These are phyloP conservation scores for Alternaria gansuensis DNA, from an alignment of 2,329 filamentous ascomycete species.

Conservation along the genomic window DNA sequence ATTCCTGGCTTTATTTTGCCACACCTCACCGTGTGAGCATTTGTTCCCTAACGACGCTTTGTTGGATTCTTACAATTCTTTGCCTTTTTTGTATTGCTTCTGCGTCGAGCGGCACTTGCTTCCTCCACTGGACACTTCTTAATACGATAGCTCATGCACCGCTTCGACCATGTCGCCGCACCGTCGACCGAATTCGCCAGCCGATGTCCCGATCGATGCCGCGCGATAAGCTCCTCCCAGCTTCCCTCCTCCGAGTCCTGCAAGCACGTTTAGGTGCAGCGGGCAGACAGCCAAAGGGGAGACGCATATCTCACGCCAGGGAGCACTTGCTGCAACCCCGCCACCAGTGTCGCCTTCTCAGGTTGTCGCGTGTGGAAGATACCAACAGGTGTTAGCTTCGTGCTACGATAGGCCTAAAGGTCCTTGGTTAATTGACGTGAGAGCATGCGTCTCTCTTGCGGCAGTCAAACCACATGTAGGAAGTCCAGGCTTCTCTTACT, in stretches of 20 bases:
- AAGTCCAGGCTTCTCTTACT: constrained; percentile 21
- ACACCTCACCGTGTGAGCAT: constrained; percentile 1
- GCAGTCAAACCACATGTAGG: constrained; percentile 29
- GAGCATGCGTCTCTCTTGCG: constrained; percentile 29
- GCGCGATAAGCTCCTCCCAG: constrained; percentile 3
- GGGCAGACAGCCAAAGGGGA: constrained; percentile 23
- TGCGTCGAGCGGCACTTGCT: not conserved
- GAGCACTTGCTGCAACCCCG: constrained; percentile 30
- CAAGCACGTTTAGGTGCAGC: constrained; percentile 19
- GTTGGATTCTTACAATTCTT: constrained; percentile 5
- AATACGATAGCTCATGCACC: not conserved
- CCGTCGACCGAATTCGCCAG: constrained; percentile 3
- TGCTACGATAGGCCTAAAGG: constrained; percentile 37
- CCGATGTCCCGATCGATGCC: constrained; percentile 11
- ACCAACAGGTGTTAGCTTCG: constrained; percentile 39
- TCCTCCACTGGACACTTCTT: not conserved
- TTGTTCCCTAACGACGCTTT: not conserved
- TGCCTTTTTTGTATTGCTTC: constrained; percentile 2
- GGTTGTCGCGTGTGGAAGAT: constrained; percentile 37
- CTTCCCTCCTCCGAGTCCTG: constrained; percentile 8
- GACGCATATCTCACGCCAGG: constrained; percentile 30
- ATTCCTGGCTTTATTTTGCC: constrained; percentile 2
- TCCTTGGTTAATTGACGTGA: constrained; percentile 39
- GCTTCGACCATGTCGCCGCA: not conserved
- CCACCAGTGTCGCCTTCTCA: constrained; percentile 40